Evolutionary conservation across 805 yeast genomes (phyloP).

Genomic region (Yamadazyma paraphyllophila): DNA sequence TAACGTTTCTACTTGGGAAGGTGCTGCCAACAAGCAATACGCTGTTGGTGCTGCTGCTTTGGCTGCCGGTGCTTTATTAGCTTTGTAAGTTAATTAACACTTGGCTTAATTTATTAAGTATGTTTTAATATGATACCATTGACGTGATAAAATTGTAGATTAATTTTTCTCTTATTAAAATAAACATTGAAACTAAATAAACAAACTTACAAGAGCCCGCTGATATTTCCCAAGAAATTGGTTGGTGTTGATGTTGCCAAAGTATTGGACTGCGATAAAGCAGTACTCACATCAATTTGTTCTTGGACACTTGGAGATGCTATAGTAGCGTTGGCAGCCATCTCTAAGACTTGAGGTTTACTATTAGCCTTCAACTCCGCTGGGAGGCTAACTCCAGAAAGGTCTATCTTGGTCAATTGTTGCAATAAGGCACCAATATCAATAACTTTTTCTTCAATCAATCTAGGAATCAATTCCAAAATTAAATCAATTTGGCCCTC

Average conservation of each 20-base stretch:
- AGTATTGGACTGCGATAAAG: no score
- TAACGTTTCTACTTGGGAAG: conserved; percentile 37
- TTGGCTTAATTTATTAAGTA: conserved; percentile 7
- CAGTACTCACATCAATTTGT: no score
- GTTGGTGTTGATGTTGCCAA: no score
- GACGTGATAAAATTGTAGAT: not conserved
- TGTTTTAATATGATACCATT: conserved; percentile 12
- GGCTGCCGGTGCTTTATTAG: conserved; percentile 55
- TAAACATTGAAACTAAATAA: not conserved
- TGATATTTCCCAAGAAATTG: no score
- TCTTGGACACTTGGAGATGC: not conserved
- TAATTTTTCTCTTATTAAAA: not conserved
- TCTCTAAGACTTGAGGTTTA: not conserved
- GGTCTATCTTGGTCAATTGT: conserved; percentile 1
- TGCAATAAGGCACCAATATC: conserved; percentile 11
- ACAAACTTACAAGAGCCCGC: not conserved
- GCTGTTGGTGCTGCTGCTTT: conserved; percentile 48
- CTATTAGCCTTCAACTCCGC: not conserved
- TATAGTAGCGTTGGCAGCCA: not conserved
- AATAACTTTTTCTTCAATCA: conserved; percentile 16
- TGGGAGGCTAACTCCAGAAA: not conserved
- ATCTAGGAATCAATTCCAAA: conserved; percentile 22
- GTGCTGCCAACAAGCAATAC: conserved; percentile 33
- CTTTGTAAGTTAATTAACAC: conserved; percentile 44
- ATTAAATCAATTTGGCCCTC: conserved; percentile 24